Conservation (phyloP, 805 yeast species). For the Starmera dryadoides region DNA sequence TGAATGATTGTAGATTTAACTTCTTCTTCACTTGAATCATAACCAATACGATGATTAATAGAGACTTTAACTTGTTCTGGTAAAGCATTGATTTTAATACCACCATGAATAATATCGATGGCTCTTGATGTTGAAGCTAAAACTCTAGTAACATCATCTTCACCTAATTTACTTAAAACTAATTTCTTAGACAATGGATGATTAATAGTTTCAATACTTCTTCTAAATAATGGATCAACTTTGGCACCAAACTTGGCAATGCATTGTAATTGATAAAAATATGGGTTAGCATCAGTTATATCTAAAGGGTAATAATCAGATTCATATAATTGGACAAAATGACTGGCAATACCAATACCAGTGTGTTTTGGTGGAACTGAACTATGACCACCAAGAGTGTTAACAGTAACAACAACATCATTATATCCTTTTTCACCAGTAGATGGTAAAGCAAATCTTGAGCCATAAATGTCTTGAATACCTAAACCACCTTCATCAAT, state of each 20-base stretch:
- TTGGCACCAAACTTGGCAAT: conserved; percentile 39
- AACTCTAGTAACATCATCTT: neutral
- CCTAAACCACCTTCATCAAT: conserved; percentile 61
- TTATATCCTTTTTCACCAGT: conserved; percentile 59
- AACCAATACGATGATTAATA: conserved; percentile 51
- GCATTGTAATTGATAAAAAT: conserved; percentile 48
- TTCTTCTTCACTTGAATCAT: conserved; percentile 32
- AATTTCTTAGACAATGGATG: conserved; percentile 28
- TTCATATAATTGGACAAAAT: conserved; percentile 51
- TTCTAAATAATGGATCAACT: conserved; percentile 19
- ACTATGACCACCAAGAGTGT: conserved; percentile 73
- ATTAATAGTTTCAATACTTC: conserved; percentile 27
- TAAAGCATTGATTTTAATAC: conserved; percentile 59
- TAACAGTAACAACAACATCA: conserved; percentile 41
- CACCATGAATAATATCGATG: conserved; percentile 53
- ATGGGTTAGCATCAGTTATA: conserved; percentile 54
- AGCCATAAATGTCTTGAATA: conserved; percentile 23
- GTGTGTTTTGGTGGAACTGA: conserved; percentile 81
- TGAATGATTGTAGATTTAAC: conserved; percentile 19
- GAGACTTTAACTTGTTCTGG: conserved; percentile 48
- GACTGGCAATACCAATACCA: conserved; percentile 64
- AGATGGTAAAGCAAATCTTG: conserved; percentile 44
- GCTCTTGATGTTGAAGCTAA: conserved; percentile 25
- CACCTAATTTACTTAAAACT: conserved; percentile 22
- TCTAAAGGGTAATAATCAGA: conserved; percentile 36